phyloP scores from a whole-genome alignment of 2,329 filamentous ascomycete genomes.

The Whalleya microplaca region DNA sequence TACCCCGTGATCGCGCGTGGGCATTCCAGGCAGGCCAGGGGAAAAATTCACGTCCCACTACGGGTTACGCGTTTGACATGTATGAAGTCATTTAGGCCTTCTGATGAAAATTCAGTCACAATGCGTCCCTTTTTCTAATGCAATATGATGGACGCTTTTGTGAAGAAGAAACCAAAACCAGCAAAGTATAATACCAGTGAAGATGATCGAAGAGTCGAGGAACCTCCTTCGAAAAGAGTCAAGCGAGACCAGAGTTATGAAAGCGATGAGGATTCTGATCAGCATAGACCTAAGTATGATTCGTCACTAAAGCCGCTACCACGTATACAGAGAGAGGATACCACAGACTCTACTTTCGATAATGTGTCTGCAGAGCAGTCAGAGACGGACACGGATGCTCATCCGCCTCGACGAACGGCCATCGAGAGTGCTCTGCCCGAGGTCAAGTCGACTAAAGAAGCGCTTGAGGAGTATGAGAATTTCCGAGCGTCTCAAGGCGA shows the following conservation, averaged over 20 bases:
- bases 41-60: constrained; percentile 16
- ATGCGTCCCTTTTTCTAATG: constrained; percentile 4
- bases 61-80: constrained; percentile 20
- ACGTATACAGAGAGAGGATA: constrained; percentile 13
- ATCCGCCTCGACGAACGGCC: constrained; percentile 55
- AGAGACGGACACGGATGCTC: constrained; percentile 25
- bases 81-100: constrained; percentile 23
- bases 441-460: constrained; percentile 68
- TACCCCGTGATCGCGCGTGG: constrained; percentile 34
- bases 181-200: constrained; percentile 11
- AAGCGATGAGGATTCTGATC: constrained; percentile 41
- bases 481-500: constrained; percentile 62
- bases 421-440: constrained; percentile 73
- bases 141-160: constrained; percentile 37
- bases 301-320: constrained; percentile 21
- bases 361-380: constrained; percentile 33
- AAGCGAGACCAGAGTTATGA: constrained; percentile 38
- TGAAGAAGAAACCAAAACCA: constrained; percentile 26
- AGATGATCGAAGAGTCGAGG: constrained; percentile 10
- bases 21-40: constrained; percentile 1
- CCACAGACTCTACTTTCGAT: constrained; percentile 40
- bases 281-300: constrained; percentile 21
- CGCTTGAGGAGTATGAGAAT: constrained; percentile 79
- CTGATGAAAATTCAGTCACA: neutral
- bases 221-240: constrained; percentile 41